Base-by-base conservation (phyloP, 2,329 filamentous ascomycete species). In the Aspergillus sp. region DNA sequence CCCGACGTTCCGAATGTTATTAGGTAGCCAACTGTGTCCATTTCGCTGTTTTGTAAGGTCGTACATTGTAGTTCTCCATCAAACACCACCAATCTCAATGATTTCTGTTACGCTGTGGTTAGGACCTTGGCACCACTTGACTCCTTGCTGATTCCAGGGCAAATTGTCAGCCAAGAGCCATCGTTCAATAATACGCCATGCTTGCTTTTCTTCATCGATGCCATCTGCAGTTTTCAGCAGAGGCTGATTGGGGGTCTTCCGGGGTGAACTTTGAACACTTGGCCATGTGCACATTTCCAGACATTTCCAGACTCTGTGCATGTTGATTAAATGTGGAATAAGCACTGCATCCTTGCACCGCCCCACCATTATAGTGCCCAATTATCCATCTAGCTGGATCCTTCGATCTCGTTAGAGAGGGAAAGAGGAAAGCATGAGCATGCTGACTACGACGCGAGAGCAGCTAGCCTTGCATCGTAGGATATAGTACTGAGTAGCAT, bases 261-360 rank as follows among this genome's bases (percentile, higher is more conserved):
- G 9, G 17, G 41, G 30, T 19, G 17, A 34, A 30, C 39, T 49
- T 49, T 51, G 40, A 42, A 22, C 44, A 54, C 27, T 39, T 44
- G 50, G 24, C 52, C 51, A 58, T 53, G 58, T 57, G 58, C 50
- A 54, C 37, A 34, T 46, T 37, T 17, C 24, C 48, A 33, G 19
- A 54, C 37, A 34, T 46, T 37, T 17, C 24, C 48, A 33, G 19
- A 33, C 48, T 47, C 46, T 55, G 51, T 22, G 17, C n/a, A 49
- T 41, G 34, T 45, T 51, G 57, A 61, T 59, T 51, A 61, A 56
- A 54, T 61, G 52, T 57, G 59, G 63, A 63, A 66, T 69, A 71
- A 69, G 68, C 69, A 71, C 62, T 64, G 61, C 51, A 70, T 66
- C 63, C 61, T 64, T 63, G 64, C 47, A 56, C 42, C 51, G 61